phyloP scores from a whole-genome alignment of 768 basidiomycete genomes.

The Hypholoma fasciculare region DNA sequence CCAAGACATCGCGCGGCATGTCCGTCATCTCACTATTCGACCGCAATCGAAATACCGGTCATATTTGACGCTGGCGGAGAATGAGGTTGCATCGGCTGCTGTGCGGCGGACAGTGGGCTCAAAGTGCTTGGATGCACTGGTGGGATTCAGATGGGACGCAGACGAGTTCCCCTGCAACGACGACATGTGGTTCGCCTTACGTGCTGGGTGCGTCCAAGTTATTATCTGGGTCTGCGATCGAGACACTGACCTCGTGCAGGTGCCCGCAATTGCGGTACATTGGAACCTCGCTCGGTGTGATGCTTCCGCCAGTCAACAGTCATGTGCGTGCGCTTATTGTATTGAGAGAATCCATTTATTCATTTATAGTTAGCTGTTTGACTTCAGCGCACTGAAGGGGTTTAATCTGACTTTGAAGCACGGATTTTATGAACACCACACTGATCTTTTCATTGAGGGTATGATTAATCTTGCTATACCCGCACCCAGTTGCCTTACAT shows the following conservation, averaged over 20 bases:
- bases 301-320: conserved; percentile 57
- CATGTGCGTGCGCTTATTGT: conserved; percentile 44
- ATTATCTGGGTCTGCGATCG: neutral
- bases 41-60: conserved; percentile 31
- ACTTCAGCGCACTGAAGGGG: conserved; percentile 61
- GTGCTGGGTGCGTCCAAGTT: conserved; percentile 49
- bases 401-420: conserved; percentile 62
- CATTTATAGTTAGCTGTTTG: conserved; percentile 52
- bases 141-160: conserved; percentile 70
- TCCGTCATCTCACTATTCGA: conserved; percentile 55
- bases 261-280: conserved; percentile 67
- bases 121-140: conserved; percentile 58
- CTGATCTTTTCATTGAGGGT: conserved; percentile 61
- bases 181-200: conserved; percentile 78
- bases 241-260: conserved; percentile 32
- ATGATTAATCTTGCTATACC: conserved; percentile 15
- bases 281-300: conserved; percentile 60
- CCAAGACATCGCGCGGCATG: conserved; percentile 65
- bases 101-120: conserved; percentile 50
- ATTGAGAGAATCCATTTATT: neutral
- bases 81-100: conserved; percentile 47
- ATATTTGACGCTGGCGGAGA: conserved; percentile 25
- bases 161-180: conserved; percentile 67
- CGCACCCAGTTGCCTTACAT: neutral
- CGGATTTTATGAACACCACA: conserved; percentile 64